These are phyloP conservation scores for Umbellularia californica DNA, from an alignment of 164 flowering plant genomes.

Conservation along the genomic window DNA sequence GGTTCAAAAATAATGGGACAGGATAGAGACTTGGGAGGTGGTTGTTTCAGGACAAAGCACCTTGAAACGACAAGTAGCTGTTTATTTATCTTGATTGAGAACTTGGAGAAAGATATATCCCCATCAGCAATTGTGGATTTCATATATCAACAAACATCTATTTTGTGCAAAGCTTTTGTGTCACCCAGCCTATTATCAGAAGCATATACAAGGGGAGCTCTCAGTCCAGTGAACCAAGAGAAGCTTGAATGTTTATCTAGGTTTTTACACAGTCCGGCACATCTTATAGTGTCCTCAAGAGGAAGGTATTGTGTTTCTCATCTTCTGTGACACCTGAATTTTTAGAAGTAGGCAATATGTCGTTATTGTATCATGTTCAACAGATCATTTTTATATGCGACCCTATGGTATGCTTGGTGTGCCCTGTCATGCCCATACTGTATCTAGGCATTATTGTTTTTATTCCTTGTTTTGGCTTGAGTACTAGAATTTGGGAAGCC, in stretches of 20 bases:
- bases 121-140: conserved; percentile 35
- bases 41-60: not conserved
- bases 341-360: too few species aligned
- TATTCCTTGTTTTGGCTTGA: too few species aligned
- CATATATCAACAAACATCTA: conserved; percentile 23
- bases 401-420: too few species aligned
- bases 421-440: too few species aligned
- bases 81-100: conserved; percentile 31
- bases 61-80: conserved; percentile 4
- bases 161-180: conserved; percentile 31
- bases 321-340: not conserved
- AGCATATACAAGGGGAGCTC: conserved; percentile 32
- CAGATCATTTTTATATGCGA: too few species aligned
- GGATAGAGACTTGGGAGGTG: conserved; percentile 31
- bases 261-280: conserved; percentile 35
- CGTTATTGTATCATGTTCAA: too few species aligned
- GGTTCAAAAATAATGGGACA: conserved; percentile 7
- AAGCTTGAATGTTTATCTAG: conserved; percentile 29
- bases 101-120: conserved; percentile 44
- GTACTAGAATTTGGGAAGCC: too few species aligned
- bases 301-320: conserved; percentile 31
- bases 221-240: conserved; percentile 23
- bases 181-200: conserved; percentile 36
- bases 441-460: too few species aligned
- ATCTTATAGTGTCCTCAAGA: conserved; percentile 38